Base-by-base conservation (phyloP, 805 yeast species). In the Martiniozyma abietophila region DNA sequence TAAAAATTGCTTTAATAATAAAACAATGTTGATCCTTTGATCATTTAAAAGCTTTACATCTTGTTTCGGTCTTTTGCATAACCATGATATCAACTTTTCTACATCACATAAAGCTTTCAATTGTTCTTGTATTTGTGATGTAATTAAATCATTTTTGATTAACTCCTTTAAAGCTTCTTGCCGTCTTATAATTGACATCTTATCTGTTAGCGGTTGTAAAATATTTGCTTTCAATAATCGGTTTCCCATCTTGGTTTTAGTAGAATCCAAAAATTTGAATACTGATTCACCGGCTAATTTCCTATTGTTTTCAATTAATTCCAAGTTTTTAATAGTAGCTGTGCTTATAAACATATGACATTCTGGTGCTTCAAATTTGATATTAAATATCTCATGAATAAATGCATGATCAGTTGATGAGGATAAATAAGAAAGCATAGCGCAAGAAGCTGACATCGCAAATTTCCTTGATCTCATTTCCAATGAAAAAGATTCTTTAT, bases 161-260 rank as follows among this genome's bases (percentile, higher is more conserved):
- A 69, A 42, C 35, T 64, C 70, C 25, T 52, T 44, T 0, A 67
- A 63, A 1, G 69, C 51, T 4, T 53, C 54, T 9, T 55, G 43
- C 25, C 75, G 50, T 25, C 58, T 43, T 8, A 44, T 36, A 3
- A 69, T 56, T 16, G 64, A 58, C 0, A 42, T 39, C 12, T 38
- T 39, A 40, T 64, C 63, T 1, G 69, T 65, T 11, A 69, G 43
- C 0, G 74, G 75, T 37, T 69, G 75, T n/a, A 69, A 40, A 3
- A 68, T 58, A 33, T 58, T 66, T 23, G 54, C 62, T 39, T 59
- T 56, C 31, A 70, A 45, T 6, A 60, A 38, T 32, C 74, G 42
- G 11, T 47, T 50, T 0, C 74, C 75, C 74, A 69, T 69, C 34
- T 58, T 62, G 0, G 75, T 69, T 0, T 46, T 38, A 1, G 71